Base-by-base conservation (phyloP, 2,329 filamentous ascomycete genomes). In the Aspergillus hiratsukae region DNA sequence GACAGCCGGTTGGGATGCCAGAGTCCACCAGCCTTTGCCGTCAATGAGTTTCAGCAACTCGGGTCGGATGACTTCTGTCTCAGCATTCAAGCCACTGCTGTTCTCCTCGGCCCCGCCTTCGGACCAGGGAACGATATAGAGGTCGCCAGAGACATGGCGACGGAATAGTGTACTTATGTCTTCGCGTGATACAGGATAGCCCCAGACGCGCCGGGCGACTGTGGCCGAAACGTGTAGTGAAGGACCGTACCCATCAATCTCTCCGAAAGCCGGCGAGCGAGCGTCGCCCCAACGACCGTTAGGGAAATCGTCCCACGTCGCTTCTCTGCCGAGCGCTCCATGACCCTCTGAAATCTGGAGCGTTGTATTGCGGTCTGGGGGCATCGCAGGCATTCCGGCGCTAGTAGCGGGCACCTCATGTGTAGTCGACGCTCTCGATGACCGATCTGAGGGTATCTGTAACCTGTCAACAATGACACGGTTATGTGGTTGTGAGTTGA, bases 201-300 rank as follows among this genome's bases (percentile, higher is more conserved):
- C 91, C 94, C 94, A 99, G 31, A 96, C 81, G 62, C 84, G 82
- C 62, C 93, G 83, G 11, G 94, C 94, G 69, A 92, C 87, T 2
- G 87, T 83, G n/a, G 90, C 85, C 0, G 89, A 90, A 70, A 97
- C 90, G 76, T 97, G 94, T 41, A 99, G 80, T 55, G 88, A 94
- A n/a, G 95, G 91, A 10, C 94, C 94, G 70, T 97, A 97, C n/a
- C 93, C 93, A 69, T 97, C 92, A 57, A 97, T 97, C 73, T 97
- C 91, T 66, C 93, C 93, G 70, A 96, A 97, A 0, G 93, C 93
- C 1, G 91, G 91, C 2, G 91, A 96, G 52, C 93, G 85, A 4
- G 92, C 90, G 68, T 97, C 93, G 70, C 93, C 93, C 86, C 93
- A 97, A 54, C 93, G 85, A 28, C 93, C 94, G 78, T 97, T 97